Percentiles rank a stretch among this genome's conserved stretches.
Conservation (phyloP, 208 protist species). For the Leptomonas seymouri region DNA sequence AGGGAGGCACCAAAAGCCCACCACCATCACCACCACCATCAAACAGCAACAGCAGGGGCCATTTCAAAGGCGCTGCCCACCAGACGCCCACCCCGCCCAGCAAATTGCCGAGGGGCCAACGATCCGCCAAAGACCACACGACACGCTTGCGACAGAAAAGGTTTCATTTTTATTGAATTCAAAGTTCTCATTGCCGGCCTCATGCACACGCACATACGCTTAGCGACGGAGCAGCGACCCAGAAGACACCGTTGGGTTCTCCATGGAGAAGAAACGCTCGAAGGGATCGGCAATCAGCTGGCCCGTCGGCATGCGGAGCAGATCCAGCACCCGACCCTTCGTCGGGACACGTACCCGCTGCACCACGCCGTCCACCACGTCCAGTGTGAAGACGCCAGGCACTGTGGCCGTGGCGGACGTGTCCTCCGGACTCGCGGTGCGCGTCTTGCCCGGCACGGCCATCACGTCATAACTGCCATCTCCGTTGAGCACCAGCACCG, state of each 20-base stretch:
- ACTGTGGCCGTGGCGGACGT: conserved; percentile 8
- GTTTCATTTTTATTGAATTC: background rate
- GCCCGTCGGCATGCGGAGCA: conserved; percentile 62
- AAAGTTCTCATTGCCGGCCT: no score
- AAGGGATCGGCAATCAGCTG: conserved; percentile 78
- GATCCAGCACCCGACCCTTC: conserved; percentile 44
- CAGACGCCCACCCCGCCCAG: no score
- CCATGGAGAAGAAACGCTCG: conserved; percentile 84
- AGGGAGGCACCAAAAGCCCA: no score
- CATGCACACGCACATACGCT: no score
- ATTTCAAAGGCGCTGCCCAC: no score
- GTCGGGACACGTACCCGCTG: conserved; percentile 22
- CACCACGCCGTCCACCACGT: conserved; percentile 61
- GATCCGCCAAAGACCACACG: no score
- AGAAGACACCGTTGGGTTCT: conserved; percentile 73
- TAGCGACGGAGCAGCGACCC: conserved; percentile 49
- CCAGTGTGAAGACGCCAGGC: conserved; percentile 64
- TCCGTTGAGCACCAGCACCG: conserved; percentile 70
- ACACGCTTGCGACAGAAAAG: no score
- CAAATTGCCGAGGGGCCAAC: no score
- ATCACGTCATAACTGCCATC: conserved; percentile 78
- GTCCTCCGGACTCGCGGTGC: conserved; percentile 16
- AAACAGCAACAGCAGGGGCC: no score
- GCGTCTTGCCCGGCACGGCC: conserved; percentile 52
- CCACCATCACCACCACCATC: no score